These are phyloP conservation scores for Licmophora abbreviata DNA, from an alignment of 108 stramenopile species.

Conservation along the genomic window DNA sequence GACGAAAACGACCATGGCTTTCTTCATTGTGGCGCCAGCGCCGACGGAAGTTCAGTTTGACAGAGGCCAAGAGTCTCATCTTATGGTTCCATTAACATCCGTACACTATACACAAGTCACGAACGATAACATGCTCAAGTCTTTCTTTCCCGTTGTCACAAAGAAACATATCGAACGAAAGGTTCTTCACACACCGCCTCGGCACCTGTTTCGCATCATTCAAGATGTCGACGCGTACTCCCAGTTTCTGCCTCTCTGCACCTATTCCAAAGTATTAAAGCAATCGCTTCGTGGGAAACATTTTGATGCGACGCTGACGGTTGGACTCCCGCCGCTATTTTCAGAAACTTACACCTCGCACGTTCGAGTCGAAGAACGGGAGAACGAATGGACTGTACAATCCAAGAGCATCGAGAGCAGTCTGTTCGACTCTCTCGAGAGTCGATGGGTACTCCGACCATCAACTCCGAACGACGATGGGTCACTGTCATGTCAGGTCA, in stretches of 20 bases:
- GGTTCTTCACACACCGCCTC: constrained; percentile 36
- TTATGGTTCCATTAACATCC: too few species aligned
- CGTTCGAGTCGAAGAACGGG: constrained; percentile 26
- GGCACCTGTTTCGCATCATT: constrained; percentile 61
- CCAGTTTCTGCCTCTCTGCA: constrained; percentile 60
- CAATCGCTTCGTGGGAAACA: constrained; percentile 26
- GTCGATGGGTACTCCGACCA: constrained; percentile 44
- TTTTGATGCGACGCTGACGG: constrained; percentile 55
- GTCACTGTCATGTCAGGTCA: constrained; percentile 21
- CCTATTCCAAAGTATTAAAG: constrained; percentile 48
- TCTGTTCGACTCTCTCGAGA: constrained; percentile 56
- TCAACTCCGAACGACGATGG: not conserved
- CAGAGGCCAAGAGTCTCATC: too few species aligned
- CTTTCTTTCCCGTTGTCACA: constrained; percentile 5
- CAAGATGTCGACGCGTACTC: constrained; percentile 62
- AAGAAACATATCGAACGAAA: constrained; percentile 16
- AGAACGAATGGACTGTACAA: constrained; percentile 31
- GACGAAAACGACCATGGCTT: too few species aligned
- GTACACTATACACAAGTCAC: too few species aligned
- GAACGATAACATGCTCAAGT: not conserved
- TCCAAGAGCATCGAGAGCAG: constrained; percentile 58
- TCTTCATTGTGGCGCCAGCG: too few species aligned
- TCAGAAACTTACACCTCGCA: constrained; percentile 51
- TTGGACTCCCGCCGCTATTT: constrained; percentile 47
- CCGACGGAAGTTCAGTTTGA: too few species aligned